These are phyloP conservation scores for Cordia subcordata DNA, from an alignment of 257 asterid species.

Conservation along the genomic window DNA sequence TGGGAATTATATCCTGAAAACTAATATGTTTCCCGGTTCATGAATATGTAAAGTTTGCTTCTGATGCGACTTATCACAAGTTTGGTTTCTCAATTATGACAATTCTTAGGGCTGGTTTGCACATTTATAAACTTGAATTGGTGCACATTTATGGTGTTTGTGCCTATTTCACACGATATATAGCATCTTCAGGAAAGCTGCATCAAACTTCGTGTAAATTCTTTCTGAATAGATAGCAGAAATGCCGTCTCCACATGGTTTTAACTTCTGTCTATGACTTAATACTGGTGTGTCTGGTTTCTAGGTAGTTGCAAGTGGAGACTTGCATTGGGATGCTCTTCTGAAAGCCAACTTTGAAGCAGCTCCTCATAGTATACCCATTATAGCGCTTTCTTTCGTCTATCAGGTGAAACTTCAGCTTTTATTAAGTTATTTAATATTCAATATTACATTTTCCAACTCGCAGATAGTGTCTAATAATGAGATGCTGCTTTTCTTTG, in stretches of 20 bases:
- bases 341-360: slow-evolving; percentile 77
- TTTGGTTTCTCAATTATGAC: too few species aligned
- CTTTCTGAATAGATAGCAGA: neutral
- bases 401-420: slow-evolving; percentile 58
- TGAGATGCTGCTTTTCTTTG: slow-evolving; percentile 12
- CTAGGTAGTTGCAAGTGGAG: slow-evolving; percentile 78
- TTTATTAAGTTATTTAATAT: neutral
- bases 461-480: neutral
- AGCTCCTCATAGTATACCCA: slow-evolving; percentile 83
- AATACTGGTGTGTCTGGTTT: slow-evolving; percentile 1
- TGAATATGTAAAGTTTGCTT: too few species aligned
- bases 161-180: neutral
- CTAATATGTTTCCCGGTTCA: too few species aligned
- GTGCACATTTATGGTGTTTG: too few species aligned
- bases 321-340: slow-evolving; percentile 88
- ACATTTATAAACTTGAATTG: too few species aligned
- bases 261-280: neutral
- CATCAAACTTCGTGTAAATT: neutral
- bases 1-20: too few species aligned
- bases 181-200: neutral
- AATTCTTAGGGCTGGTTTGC: too few species aligned
- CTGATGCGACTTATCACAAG: too few species aligned
- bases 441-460: neutral
- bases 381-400: slow-evolving; percentile 90
- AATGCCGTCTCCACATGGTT: neutral